phyloP scores from a whole-genome alignment of 305 asterid genomes.

The Fraxinus albicans region DNA sequence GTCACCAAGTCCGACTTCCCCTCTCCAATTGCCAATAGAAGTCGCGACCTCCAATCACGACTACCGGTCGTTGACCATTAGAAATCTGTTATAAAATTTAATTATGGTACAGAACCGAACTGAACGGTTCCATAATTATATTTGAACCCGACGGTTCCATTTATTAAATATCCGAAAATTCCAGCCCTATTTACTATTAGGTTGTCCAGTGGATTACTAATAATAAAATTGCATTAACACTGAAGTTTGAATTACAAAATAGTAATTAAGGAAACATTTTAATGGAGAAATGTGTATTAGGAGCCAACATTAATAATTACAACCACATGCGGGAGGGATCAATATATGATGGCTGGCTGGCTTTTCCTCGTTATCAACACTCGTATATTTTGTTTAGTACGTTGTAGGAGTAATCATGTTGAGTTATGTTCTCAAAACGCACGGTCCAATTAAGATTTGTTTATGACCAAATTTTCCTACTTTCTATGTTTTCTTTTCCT shows the following conservation, averaged over 20 bases:
- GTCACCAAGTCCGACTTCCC: no score
- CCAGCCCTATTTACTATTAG: background rate
- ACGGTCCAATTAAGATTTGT: background rate
- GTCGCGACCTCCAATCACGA: no score
- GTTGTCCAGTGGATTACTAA: background rate
- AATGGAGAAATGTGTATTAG: slow-evolving; percentile 21
- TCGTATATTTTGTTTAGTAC: background rate
- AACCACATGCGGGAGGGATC: slow-evolving; percentile 16
- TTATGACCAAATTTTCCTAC: background rate
- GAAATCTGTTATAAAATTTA: no score
- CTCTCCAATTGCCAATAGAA: no score
- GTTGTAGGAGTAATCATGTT: slow-evolving; percentile 17
- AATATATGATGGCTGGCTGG: background rate
- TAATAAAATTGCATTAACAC: background rate
- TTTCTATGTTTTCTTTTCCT: background rate
- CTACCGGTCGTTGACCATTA: no score
- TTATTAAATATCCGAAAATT: no score
- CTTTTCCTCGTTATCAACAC: slow-evolving; percentile 2
- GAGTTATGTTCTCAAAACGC: slow-evolving; percentile 31
- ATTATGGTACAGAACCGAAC: no score
- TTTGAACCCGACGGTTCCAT: no score
- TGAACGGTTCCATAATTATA: no score
- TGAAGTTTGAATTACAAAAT: background rate
- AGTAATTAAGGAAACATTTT: background rate
- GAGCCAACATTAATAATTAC: slow-evolving; percentile 34